Evolutionary conservation across 192 early-diverging fungal species (phyloP), one percentile per base, ranked within the genome.

Genomic region (Umbelopsis isabellina): DNA sequence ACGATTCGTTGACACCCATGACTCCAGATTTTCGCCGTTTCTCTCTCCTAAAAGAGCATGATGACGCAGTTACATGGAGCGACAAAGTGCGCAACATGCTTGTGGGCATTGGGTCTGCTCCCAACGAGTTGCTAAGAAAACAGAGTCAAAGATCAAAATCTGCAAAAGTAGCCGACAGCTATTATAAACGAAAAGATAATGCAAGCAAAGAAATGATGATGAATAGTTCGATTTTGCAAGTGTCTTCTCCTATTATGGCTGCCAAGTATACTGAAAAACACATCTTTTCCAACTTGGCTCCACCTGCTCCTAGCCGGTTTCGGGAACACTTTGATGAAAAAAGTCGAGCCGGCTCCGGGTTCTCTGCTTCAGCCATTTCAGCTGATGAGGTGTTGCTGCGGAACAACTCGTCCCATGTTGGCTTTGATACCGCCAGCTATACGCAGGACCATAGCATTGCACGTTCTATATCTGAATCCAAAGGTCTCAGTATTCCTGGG

Each of bases 281-380:
- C 4, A 61, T 61, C 18, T 61, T 16, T 35, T 61, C 23, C 11
- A 61, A 61, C 9, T 25, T 61, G 16, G 21, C 55, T 4, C 55
- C 23, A n/a, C 55, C 55, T 35, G 27, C 55, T 7, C 55, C 55
- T 13, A 61, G 55, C 33, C 55, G 55, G 25, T 61, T 61, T 35
- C 30, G 55, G 16, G 55, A 61, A 13, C 55, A 61, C 27, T 61
- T 61, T 61, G 55, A 61, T 35, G 55, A 30, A 13, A 61, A 61
- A 61, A n/a, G 30, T 5, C 55, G 55, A 15, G 27, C 11, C 25
- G 55, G 21, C 27, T 61, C 55, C 18, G 55, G 55, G 4, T 35
- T 61, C 18, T 61, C 55, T 12, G 55, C 51, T 52, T 52, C 55
- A 61, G 55, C 33, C 16, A 27, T 61, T 61, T 61, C 55, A 61